Percentiles rank a stretch among this genome's conserved stretches.
These are phyloP conservation scores for Mycena chlorophos DNA, from an alignment of 768 basidiomycete species.

Conservation along the genomic window DNA sequence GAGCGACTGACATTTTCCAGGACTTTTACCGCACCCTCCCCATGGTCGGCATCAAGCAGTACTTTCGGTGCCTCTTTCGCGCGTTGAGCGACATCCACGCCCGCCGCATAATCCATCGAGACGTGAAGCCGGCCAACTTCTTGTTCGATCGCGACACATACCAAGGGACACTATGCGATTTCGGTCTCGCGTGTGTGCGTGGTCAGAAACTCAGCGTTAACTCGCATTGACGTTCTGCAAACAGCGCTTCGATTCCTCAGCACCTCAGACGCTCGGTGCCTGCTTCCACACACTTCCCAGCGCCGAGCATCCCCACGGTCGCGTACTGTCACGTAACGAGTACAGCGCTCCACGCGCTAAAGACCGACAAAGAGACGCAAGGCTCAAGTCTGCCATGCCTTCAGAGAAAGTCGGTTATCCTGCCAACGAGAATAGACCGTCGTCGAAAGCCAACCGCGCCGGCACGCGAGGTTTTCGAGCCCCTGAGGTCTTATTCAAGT, in stretches of 20 bases:
- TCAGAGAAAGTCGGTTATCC: constrained; percentile 78
- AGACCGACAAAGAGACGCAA: constrained; percentile 59
- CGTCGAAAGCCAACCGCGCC: constrained; percentile 91
- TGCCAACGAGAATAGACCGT: constrained; percentile 74
- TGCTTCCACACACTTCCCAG: constrained; percentile 82
- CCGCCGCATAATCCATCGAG: constrained; percentile 88
- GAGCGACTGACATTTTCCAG: constrained; percentile 33
- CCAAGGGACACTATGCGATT: constrained; percentile 87
- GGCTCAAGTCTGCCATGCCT: constrained; percentile 49
- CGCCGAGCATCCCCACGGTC: constrained; percentile 67
- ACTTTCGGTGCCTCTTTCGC: constrained; percentile 89
- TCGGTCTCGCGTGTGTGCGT: constrained; percentile 91
- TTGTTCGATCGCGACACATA: constrained; percentile 85
- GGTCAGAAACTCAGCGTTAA: not conserved
- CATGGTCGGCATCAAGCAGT: constrained; percentile 75
- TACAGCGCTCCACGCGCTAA: constrained; percentile 53
- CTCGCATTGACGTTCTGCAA: not conserved
- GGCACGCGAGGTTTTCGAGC: constrained; percentile 97
- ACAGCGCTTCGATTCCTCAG: constrained; percentile 55
- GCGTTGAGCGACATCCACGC: constrained; percentile 87
- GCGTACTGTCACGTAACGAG: constrained; percentile 42
- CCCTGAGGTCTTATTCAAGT: constrained; percentile 94
- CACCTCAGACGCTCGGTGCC: constrained; percentile 44
- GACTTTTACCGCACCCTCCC: constrained; percentile 79
- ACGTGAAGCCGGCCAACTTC: constrained; percentile 98